Evolutionary conservation across 2,329 filamentous ascomycete species (phyloP), one percentile per base, ranked within the genome.

Genomic region (Diplodia intermedia): DNA sequence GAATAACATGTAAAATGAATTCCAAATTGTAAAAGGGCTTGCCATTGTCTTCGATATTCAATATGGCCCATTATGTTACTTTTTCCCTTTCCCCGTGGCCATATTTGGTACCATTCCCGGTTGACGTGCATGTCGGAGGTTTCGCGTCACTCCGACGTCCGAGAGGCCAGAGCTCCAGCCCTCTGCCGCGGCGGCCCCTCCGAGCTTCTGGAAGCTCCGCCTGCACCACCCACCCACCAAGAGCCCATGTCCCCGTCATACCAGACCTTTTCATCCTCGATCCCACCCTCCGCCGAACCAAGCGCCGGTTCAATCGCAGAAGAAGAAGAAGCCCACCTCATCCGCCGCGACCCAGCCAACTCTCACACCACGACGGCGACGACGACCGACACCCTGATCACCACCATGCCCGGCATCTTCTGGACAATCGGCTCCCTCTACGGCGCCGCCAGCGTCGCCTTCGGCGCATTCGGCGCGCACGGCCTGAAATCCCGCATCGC

Each of bases 391-490:
- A 4, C 26, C 26, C 12, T 49, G 9, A 7, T 61, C 26, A 56
- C 53, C 26, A 52, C 31, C 38, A 80, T 79, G 77, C 74, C 78
- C 15, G 71, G 74, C 6, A 75, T 79, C 52, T 87, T 88, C 80
- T 90, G 86, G 85, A 87, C 85, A 50, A 78, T 89, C 65, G 88
- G 87, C 69, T 88, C 86, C 73, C 75, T 90, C 65, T 88, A 85
- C 74, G 89, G 88, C 77, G 89, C 88, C 11, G 79, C 84, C 4
- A 84, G 85, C 74, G 88, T 91, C 60, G 82, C 81, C 18, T 76
- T 90, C 67, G 89, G 89, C 38, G 89, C 89, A 0, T 91, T 91
- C 77, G 89, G 89, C 43, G 88, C 88, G 14, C 89, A 91, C 75
- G 88, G 88, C 12, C 80, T 91, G 50, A 90, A 89, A 79, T 84